Evolutionary conservation across 116 monocot species (phyloP), one percentile per base, ranked within the genome.

Genomic region (Posidonia oceanica): DNA sequence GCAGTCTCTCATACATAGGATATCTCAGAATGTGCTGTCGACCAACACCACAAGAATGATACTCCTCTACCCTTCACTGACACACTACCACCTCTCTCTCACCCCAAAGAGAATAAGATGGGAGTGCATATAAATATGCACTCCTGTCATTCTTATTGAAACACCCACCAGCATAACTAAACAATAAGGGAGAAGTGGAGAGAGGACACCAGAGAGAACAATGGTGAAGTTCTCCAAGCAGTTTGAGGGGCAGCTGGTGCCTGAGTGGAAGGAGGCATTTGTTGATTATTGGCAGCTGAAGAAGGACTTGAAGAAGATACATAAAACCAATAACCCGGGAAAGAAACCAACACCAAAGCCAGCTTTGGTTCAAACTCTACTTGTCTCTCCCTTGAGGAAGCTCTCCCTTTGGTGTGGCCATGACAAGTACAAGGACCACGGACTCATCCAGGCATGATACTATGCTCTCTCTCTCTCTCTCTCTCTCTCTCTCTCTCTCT

Each of bases 201-300:
- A 56, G 57, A 15, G 66, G 40, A 72, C 61, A 51, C 6, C 40
- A 13, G 16, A 71, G 61, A 3, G 36, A 39, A 57, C 36, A 63
- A 93, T 93, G 99, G 93, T 99, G 73, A 99, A 93, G 84, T 99
- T 99, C 55, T 93, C 94, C 10, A 99, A 99, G 80, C 99, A 99
- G 68, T 93, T 93, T 69, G 91, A 93, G 66, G 99, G 84, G 48
- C 94, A 93, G 80, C 81, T 99, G 20, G 91, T 99, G 57, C 99
- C 99, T 13, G 99, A 99, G 61, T 99, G 99, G 99, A 99, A 93
- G 84, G 88, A 99, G 36, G 99, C 99, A 41, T 99, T 99, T 70
- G 94, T 99, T 7, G 99, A 99, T 68, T 99, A 99, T 69, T 81
- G 88, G 83, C 88, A 82, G 63, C 84, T 99, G 4, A 99, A 93